phyloP scores from a whole-genome alignment of 179 eudicot genomes.

The Amaranthus tricolor region DNA sequence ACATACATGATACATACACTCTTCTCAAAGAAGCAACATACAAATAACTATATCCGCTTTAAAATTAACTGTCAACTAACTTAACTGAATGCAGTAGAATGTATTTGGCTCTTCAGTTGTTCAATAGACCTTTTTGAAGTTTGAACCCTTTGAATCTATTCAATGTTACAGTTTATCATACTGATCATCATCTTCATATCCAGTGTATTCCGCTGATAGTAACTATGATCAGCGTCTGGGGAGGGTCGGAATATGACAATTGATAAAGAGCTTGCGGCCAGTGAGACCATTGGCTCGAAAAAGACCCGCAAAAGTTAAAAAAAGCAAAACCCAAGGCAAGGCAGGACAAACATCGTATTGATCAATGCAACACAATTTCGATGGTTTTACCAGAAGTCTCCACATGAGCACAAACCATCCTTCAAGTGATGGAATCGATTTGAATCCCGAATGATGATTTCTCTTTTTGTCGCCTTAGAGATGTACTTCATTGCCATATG shows the following conservation, averaged over 20 bases:
- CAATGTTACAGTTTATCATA: not conserved
- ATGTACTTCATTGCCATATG: constrained; percentile 57
- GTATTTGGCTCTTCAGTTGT: not conserved
- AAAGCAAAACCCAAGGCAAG: not conserved
- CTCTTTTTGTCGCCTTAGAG: constrained; percentile 43
- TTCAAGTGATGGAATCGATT: constrained; percentile 60
- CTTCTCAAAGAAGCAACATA: not conserved
- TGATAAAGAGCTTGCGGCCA: too few relatives aligned
- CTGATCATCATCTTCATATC: not conserved
- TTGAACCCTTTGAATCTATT: not conserved
- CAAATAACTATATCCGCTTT: not conserved
- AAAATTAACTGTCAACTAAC: not conserved
- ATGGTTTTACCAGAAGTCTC: constrained; percentile 48
- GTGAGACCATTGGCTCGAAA: too few relatives aligned
- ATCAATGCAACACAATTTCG: not conserved
- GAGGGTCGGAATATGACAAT: too few relatives aligned
- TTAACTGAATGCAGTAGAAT: too few relatives aligned
- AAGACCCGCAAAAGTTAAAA: too few relatives aligned
- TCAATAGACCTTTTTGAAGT: not conserved
- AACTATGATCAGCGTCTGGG: too few relatives aligned
- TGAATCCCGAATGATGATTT: constrained; percentile 51
- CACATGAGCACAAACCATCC: constrained; percentile 58
- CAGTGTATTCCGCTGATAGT: too few relatives aligned
- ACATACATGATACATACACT: not conserved
- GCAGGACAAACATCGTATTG: not conserved